These are phyloP conservation scores for Annulohypoxylon maeteangense DNA, from an alignment of 495 filamentous ascomycete species.

Conservation along the genomic window DNA sequence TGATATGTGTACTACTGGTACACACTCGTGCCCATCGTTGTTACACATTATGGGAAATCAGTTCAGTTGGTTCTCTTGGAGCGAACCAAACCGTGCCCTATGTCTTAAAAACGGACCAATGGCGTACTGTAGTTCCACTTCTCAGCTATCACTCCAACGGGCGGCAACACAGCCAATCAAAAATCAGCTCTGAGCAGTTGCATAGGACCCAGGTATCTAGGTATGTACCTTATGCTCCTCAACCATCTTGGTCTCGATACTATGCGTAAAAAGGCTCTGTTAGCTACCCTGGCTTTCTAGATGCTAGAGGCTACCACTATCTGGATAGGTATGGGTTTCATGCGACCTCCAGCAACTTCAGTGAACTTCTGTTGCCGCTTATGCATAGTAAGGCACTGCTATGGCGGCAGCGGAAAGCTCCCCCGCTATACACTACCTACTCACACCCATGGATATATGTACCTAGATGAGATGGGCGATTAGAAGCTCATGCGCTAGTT, in stretches of 20 bases:
- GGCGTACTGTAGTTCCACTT: slow-evolving; percentile 25
- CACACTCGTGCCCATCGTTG: slow-evolving; percentile 16
- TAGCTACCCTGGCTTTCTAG: slow-evolving; percentile 14
- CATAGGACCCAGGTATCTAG: slow-evolving; percentile 15
- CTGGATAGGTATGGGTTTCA: slow-evolving; percentile 12
- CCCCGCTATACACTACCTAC: slow-evolving; percentile 13
- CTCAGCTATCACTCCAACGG: slow-evolving; percentile 51
- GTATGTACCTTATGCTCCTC: slow-evolving; percentile 17
- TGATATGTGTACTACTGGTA: not conserved
- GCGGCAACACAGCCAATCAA: slow-evolving; percentile 59
- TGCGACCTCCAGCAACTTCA: slow-evolving; percentile 8
- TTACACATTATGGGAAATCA: not conserved
- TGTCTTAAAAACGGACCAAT: slow-evolving; percentile 31
- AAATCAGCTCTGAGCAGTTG: slow-evolving; percentile 8
- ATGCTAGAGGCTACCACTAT: slow-evolving; percentile 17
- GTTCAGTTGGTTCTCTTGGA: slow-evolving; percentile 1
- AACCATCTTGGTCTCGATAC: slow-evolving; percentile 17
- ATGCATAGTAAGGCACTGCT: slow-evolving; percentile 21
- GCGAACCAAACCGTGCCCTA: slow-evolving; percentile 4
- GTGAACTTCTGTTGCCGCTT: slow-evolving; percentile 22
- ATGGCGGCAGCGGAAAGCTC: slow-evolving; percentile 15
- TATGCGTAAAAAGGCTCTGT: slow-evolving; percentile 3
- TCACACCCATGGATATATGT: not conserved
- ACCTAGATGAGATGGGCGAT: slow-evolving; percentile 28
- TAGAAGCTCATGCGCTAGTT: slow-evolving; percentile 29